Conservation (phyloP, 495 filamentous ascomycete genomes). For the Annulohypoxylon maeteangense region DNA sequence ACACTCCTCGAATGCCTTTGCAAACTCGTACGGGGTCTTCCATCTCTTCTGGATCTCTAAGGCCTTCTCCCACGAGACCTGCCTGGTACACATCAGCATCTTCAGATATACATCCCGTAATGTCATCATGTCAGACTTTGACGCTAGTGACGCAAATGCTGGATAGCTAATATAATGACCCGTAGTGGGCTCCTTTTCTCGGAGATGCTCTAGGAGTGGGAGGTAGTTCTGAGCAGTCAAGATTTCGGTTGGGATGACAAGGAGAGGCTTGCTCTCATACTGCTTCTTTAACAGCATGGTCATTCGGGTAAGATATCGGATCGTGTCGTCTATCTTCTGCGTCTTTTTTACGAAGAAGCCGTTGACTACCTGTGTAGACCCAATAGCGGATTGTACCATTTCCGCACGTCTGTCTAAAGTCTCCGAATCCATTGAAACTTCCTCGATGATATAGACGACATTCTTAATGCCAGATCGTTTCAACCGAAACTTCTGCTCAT, state of each 20-base stretch:
- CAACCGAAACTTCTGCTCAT: conserved; percentile 87
- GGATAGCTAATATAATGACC: conserved; percentile 76
- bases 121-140: conserved; percentile 78
- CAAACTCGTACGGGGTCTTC: conserved; percentile 75
- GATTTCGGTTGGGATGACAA: conserved; percentile 72
- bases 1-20: conserved; percentile 72
- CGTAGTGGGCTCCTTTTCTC: conserved; percentile 54
- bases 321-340: conserved; percentile 79
- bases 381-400: conserved; percentile 76
- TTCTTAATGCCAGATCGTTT: conserved; percentile 76
- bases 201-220: conserved; percentile 68
- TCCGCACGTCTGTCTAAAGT: conserved; percentile 68
- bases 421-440: conserved; percentile 65
- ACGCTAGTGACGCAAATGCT: conserved; percentile 75
- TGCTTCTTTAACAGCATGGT: conserved; percentile 72
- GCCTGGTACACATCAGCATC: conserved; percentile 86
- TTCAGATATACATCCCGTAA: conserved; percentile 82
- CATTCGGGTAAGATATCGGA: conserved; percentile 80
- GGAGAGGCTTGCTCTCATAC: conserved; percentile 66
- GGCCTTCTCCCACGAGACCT: conserved; percentile 83
- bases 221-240: conserved; percentile 78
- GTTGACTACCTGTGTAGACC: conserved; percentile 82
- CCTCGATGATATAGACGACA: conserved; percentile 84
- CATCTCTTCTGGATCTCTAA: conserved; percentile 81
- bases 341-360: conserved; percentile 86